Evolutionary conservation across 495 filamentous ascomycete species (phyloP).

Genomic region (Apodospora peruviana): DNA sequence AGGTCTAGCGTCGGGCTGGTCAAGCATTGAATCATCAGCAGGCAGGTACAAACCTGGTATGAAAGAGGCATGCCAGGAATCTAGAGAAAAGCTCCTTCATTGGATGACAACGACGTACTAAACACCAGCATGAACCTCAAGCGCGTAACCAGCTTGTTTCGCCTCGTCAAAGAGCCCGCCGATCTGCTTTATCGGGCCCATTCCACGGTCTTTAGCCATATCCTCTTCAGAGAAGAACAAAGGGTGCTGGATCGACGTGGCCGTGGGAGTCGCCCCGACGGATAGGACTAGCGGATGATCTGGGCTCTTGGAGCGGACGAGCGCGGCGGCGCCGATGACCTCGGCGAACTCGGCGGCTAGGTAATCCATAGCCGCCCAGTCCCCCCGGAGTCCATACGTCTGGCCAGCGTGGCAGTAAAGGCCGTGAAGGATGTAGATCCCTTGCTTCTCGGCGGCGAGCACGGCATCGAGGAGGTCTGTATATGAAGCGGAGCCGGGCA

Average conservation of each 20-base stretch:
- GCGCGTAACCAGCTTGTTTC: slow-evolving; percentile 12
- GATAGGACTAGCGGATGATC: slow-evolving; percentile 51
- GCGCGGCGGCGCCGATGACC: slow-evolving; percentile 23
- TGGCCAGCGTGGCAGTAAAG: slow-evolving; percentile 78
- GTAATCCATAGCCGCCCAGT: slow-evolving; percentile 48
- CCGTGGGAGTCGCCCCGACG: slow-evolving; percentile 79
- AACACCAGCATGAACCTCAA: slow-evolving; percentile 33
- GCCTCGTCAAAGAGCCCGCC: slow-evolving; percentile 4
- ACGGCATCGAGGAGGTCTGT: slow-evolving; percentile 44
- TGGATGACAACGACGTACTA: slow-evolving; percentile 19
- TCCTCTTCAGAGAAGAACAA: slow-evolving; percentile 14
- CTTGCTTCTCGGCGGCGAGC: slow-evolving; percentile 32
- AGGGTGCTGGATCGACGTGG: slow-evolving; percentile 47
- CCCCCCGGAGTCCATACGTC: slow-evolving; percentile 54
- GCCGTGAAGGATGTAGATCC: slow-evolving; percentile 49
- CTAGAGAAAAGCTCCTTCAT: too few species aligned
- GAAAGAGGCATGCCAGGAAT: too few species aligned
- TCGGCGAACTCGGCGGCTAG: slow-evolving; percentile 57
- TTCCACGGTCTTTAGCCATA: background rate
- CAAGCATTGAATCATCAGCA: too few species aligned
- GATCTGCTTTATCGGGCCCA: slow-evolving; percentile 3
- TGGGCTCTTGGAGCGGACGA: slow-evolving; percentile 7
- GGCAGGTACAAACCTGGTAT: background rate
- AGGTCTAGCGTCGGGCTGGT: slow-evolving; percentile 67
- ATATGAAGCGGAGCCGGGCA: slow-evolving; percentile 46